Evolutionary conservation across 169 alveolate species (phyloP).

Genomic region (Plasmodium berghei): DNA sequence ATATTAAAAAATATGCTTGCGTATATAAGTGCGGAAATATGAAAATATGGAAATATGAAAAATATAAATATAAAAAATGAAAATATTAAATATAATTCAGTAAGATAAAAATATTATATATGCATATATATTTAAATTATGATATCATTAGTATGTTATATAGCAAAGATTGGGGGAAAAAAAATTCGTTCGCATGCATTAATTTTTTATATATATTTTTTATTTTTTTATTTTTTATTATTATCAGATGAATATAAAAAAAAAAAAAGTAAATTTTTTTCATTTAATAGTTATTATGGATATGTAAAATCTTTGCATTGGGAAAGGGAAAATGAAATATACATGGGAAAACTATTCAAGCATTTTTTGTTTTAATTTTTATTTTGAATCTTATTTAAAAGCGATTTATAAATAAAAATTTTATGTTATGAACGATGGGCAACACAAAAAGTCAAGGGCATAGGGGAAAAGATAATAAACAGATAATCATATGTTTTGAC

Average conservation of each 20-base stretch:
- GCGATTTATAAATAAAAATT: no score
- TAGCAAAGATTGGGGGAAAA: conserved; percentile 21
- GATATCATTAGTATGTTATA: neutral
- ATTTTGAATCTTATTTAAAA: neutral
- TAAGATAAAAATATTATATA: neutral
- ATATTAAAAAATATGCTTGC: neutral
- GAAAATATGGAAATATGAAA: conserved; percentile 12
- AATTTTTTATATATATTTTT: conserved; percentile 18
- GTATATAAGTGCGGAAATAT: conserved; percentile 16
- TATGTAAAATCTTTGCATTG: no score
- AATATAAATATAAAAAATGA: conserved; percentile 6
- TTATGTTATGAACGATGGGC: neutral
- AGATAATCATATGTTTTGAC: neutral
- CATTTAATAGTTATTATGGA: neutral
- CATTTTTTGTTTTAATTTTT: neutral
- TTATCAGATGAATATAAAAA: neutral
- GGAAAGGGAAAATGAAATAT: no score
- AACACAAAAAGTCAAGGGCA: neutral
- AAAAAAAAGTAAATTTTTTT: neutral
- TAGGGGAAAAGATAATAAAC: neutral
- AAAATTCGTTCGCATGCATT: conserved; percentile 69
- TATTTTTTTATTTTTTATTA: neutral
- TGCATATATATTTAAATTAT: neutral
- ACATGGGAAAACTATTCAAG: no score
- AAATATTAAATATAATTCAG: neutral